Percentiles rank a stretch among this genome's conserved stretches.
phyloP scores from a whole-genome alignment of 2,329 filamentous ascomycete species.

The Neospermospora avenae region DNA sequence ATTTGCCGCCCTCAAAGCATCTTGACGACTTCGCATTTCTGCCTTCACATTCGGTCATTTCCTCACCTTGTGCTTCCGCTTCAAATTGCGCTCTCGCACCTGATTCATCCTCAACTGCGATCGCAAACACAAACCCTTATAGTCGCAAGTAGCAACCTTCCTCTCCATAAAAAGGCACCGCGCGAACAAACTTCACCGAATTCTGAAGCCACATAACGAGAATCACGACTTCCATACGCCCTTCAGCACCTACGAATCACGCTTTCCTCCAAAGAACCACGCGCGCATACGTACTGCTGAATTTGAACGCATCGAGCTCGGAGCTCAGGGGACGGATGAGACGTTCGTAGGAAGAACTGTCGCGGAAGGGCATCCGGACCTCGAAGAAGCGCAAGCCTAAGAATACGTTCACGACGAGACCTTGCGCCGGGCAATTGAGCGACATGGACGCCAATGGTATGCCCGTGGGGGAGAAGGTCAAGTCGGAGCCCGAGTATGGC shows the following conservation, averaged over 20 bases:
- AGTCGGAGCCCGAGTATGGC: conserved; percentile 21
- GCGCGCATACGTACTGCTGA: neutral
- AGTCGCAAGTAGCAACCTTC: neutral
- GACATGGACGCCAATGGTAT: conserved; percentile 27
- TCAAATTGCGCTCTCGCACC: neutral
- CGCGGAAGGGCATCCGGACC: conserved; percentile 25
- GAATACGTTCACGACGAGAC: conserved; percentile 1
- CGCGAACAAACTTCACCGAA: too few species aligned
- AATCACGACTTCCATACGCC: neutral
- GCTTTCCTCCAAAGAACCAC: neutral
- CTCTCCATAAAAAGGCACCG: neutral
- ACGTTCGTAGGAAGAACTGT: conserved; percentile 22
- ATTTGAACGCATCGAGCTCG: conserved; percentile 11
- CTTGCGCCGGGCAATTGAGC: conserved; percentile 17
- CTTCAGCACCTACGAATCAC: neutral
- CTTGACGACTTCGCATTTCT: neutral
- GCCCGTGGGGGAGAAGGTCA: conserved; percentile 1
- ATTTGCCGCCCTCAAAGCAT: neutral
- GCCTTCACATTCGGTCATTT: neutral
- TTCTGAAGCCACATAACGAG: too few species aligned
- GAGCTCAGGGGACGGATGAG: conserved; percentile 27
- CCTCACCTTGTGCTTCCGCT: neutral
- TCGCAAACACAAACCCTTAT: conserved; percentile 2
- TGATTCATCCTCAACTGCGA: neutral
- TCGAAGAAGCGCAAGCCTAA: conserved; percentile 12